phyloP scores from a whole-genome alignment of 495 filamentous ascomycete species.

The Usnea hakonensis region DNA sequence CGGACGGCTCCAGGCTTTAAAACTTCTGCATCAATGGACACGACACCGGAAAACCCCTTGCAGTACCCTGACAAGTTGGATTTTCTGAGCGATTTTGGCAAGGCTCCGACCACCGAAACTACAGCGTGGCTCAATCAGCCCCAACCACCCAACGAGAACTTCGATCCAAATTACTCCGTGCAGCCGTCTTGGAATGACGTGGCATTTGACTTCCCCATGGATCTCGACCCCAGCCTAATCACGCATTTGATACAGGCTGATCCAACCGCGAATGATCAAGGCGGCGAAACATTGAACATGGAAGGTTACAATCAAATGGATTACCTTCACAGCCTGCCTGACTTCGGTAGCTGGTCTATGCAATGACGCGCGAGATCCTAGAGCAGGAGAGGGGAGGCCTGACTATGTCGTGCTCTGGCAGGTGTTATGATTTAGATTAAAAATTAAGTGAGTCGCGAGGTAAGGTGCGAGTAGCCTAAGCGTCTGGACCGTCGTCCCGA shows the following conservation, averaged over 20 bases:
- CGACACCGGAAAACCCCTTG: background rate
- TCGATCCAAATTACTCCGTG: background rate
- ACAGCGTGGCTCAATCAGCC: background rate
- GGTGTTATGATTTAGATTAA: too few species aligned
- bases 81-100: background rate
- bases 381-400: too few species aligned
- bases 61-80: background rate
- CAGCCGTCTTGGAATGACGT: background rate
- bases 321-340: background rate
- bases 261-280: background rate
- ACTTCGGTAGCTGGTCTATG: background rate
- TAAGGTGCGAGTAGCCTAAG: too few species aligned
- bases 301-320: background rate
- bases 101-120: constrained; percentile 34
- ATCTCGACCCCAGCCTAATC: constrained; percentile 4
- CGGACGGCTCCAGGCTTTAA: background rate
- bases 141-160: background rate
- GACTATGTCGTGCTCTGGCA: too few species aligned
- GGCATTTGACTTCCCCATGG: constrained; percentile 11
- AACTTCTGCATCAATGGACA: background rate
- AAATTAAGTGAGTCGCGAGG: too few species aligned
- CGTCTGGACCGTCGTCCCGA: too few species aligned
- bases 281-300: background rate
- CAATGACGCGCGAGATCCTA: background rate
- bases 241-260: constrained; percentile 1